Conservation (phyloP, 2,329 filamentous ascomycete genomes). For the Pestalotiopsis sp. region DNA sequence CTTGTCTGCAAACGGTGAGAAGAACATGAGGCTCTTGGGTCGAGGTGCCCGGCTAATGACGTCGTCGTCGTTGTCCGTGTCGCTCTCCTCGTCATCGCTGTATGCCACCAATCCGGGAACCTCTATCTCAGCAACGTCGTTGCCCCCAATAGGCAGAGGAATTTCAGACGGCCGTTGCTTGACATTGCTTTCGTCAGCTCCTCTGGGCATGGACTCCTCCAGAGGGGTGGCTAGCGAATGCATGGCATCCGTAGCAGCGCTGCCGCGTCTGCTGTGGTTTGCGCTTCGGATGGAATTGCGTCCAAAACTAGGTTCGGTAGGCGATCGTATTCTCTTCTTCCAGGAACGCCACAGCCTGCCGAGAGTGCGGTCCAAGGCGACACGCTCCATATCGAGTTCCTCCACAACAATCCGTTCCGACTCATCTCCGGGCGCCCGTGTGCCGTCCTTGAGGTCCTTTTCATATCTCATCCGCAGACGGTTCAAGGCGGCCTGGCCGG, state of each 20-base stretch:
- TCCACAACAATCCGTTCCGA: slow-evolving; percentile 79
- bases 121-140: slow-evolving; percentile 81
- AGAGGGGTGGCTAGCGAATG: slow-evolving; percentile 36
- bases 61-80: slow-evolving; percentile 40
- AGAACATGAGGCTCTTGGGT: slow-evolving; percentile 31
- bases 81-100: slow-evolving; percentile 64
- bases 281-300: slow-evolving; percentile 55
- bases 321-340: slow-evolving; percentile 80
- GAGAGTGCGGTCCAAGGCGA: slow-evolving; percentile 86
- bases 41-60: slow-evolving; percentile 5
- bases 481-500: slow-evolving; percentile 80
- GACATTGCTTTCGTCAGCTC: slow-evolving; percentile 15
- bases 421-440: slow-evolving; percentile 47
- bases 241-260: slow-evolving; percentile 40
- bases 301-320: slow-evolving; percentile 48
- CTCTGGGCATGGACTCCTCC: slow-evolving; percentile 1
- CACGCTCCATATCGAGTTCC: slow-evolving; percentile 88
- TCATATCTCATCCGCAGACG: slow-evolving; percentile 63
- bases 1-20: not conserved
- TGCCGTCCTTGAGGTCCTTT: slow-evolving; percentile 59
- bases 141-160: slow-evolving; percentile 68
- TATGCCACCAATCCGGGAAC: slow-evolving; percentile 69
- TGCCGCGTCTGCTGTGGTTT: slow-evolving; percentile 41
- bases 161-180: slow-evolving; percentile 57
- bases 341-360: slow-evolving; percentile 92